Conservation (phyloP, 2,329 filamentous ascomycete species). For the Diplocarpon rosae region DNA sequence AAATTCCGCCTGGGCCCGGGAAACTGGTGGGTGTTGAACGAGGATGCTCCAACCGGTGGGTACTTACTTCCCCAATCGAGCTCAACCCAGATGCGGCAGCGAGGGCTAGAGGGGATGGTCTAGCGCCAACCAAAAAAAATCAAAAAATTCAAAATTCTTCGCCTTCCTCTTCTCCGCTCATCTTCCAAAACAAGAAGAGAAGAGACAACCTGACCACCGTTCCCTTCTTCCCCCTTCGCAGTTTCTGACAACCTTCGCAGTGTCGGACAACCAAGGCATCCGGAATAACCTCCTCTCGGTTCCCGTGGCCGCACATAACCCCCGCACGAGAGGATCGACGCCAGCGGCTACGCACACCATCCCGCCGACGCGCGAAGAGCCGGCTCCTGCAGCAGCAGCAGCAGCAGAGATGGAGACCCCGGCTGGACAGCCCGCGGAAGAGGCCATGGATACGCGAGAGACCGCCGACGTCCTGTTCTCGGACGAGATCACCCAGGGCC, state of each 20-base stretch:
- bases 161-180: neutral
- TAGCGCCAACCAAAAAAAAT: no score
- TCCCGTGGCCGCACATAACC: constrained; percentile 9
- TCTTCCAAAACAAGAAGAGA: no score
- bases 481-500: constrained; percentile 8
- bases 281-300: constrained; percentile 40
- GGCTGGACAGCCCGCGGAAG: constrained; percentile 2
- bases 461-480: constrained; percentile 8
- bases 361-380: neutral
- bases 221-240: no score
- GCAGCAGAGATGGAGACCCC: neutral
- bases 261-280: constrained; percentile 40
- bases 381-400: neutral
- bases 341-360: neutral
- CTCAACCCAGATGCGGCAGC: neutral
- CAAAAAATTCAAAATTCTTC: no score
- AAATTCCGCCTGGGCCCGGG: constrained; percentile 59
- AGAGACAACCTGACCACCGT: no score
- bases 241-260: constrained; percentile 26
- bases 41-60: constrained; percentile 48
- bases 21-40: constrained; percentile 61
- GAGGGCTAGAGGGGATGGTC: no score
- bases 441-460: constrained; percentile 10
- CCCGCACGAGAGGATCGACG: constrained; percentile 1
- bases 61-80: neutral